Percentiles rank a stretch among this genome's conserved stretches.
Evolutionary conservation across 2,329 filamentous ascomycete genomes (phyloP).

Genomic region (Pseudogymnoascus sp.): DNA sequence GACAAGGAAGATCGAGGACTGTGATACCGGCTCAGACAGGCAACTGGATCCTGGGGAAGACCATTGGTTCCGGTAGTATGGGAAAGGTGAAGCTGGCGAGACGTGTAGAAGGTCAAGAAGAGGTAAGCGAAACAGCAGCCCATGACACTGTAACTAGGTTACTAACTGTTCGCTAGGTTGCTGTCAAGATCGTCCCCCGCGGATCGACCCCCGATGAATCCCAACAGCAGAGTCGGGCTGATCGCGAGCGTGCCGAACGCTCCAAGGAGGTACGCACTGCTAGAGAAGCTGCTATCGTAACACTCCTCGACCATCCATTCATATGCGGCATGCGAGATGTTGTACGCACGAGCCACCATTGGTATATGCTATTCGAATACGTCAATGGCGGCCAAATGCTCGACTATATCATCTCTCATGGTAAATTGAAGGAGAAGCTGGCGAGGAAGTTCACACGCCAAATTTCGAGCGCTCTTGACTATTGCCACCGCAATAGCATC

Average conservation of each 20-base stretch:
- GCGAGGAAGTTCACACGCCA: conserved; percentile 95
- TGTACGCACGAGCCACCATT: conserved; percentile 92
- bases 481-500: conserved; percentile 96
- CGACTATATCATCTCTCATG: conserved; percentile 98
- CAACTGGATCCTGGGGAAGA: conserved; percentile 93
- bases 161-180: conserved; percentile 50
- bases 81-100: conserved; percentile 95
- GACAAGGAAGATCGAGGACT: conserved; percentile 57
- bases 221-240: conserved; percentile 55
- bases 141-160: not conserved
- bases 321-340: conserved; percentile 95
- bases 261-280: conserved; percentile 95
- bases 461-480: conserved; percentile 93
- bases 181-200: conserved; percentile 93
- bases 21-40: conserved; percentile 86
- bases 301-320: conserved; percentile 86
- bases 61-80: conserved; percentile 96
- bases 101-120: conserved; percentile 82
- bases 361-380: conserved; percentile 99
- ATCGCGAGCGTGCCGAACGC: conserved; percentile 86
- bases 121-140: conserved; percentile 46
- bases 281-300: conserved; percentile 92
- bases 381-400: conserved; percentile 99
- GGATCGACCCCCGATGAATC: conserved; percentile 80
- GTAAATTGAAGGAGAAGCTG: conserved; percentile 95